Percentiles rank a stretch among this genome's conserved stretches.
These are phyloP conservation scores for Camellia granthamiana DNA, from an alignment of 148 eudicot genomes.

Conservation along the genomic window DNA sequence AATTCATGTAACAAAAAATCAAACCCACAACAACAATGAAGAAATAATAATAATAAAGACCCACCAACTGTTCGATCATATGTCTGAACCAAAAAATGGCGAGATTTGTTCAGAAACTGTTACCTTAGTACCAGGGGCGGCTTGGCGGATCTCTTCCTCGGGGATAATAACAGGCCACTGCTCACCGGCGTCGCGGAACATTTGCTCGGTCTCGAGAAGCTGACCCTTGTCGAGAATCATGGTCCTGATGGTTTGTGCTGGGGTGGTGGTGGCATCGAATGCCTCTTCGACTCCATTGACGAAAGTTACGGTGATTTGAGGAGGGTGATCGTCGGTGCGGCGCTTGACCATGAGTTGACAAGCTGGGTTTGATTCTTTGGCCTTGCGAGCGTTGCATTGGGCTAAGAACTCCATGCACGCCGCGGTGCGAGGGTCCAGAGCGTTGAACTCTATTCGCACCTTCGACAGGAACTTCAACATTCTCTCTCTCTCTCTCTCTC, in stretches of 20 bases:
- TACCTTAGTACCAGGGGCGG: slow-evolving; percentile 76
- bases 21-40: not conserved
- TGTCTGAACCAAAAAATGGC: slow-evolving; percentile 1
- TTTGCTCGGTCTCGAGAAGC: slow-evolving; percentile 82
- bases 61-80: slow-evolving; percentile 32
- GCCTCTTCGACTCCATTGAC: slow-evolving; percentile 76
- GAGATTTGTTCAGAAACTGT: too few relatives aligned
- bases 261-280: slow-evolving; percentile 72
- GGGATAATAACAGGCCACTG: slow-evolving; percentile 85
- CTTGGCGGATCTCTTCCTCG: slow-evolving; percentile 45
- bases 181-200: slow-evolving; percentile 94
- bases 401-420: slow-evolving; percentile 79
- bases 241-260: slow-evolving; percentile 71
- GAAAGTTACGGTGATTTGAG: slow-evolving; percentile 80
- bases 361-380: slow-evolving; percentile 75
- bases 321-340: slow-evolving; percentile 79
- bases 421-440: slow-evolving; percentile 73
- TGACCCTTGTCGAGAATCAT: slow-evolving; percentile 76
- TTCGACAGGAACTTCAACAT: too few relatives aligned
- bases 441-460: slow-evolving; percentile 84
- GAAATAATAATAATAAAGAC: not conserved
- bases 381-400: slow-evolving; percentile 77
- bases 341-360: slow-evolving; percentile 73
- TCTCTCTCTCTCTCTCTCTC: too few relatives aligned
- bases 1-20: not conserved